These are phyloP conservation scores for Podospora comata DNA, from an alignment of 495 filamentous ascomycete genomes.

Conservation along the genomic window DNA sequence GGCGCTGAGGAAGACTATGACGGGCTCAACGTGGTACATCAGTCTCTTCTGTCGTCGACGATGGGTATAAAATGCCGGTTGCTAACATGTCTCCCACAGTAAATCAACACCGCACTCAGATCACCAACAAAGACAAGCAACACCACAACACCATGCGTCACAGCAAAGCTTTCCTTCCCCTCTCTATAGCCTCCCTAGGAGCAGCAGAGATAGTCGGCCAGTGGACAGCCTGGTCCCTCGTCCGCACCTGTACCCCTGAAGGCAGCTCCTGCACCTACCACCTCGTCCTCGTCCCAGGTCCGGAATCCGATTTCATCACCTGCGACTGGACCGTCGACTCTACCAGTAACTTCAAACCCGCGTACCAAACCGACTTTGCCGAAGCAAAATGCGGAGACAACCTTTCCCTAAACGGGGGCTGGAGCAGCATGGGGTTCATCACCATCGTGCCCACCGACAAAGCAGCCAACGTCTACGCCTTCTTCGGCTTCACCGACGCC, in stretches of 20 bases:
- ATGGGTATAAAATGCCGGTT: background rate
- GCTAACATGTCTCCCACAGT: background rate
- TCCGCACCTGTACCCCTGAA: constrained; percentile 11
- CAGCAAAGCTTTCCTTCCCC: background rate
- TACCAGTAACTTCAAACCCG: constrained; percentile 9
- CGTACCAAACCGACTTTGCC: constrained; percentile 20
- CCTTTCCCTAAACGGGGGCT: constrained; percentile 29
- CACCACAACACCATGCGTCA: background rate
- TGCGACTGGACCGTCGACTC: constrained; percentile 22
- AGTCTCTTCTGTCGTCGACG: background rate
- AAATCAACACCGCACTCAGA: background rate
- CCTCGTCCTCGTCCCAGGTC: background rate
- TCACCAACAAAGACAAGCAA: background rate
- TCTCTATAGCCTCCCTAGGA: background rate
- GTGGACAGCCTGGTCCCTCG: constrained; percentile 4
- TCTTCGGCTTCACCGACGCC: constrained; percentile 28
- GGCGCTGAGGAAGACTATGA: background rate
- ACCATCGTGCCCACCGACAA: constrained; percentile 28
- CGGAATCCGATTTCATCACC: background rate
- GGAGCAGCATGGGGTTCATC: constrained; percentile 23
- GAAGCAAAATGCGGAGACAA: constrained; percentile 12
- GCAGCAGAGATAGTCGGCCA: constrained; percentile 13
- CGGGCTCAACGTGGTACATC: background rate
- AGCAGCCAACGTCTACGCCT: constrained; percentile 14
- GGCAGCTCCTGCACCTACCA: constrained; percentile 21